Evolutionary conservation across 2,329 filamentous ascomycete species (phyloP).

Genomic region (Coniochaeta ligniaria): DNA sequence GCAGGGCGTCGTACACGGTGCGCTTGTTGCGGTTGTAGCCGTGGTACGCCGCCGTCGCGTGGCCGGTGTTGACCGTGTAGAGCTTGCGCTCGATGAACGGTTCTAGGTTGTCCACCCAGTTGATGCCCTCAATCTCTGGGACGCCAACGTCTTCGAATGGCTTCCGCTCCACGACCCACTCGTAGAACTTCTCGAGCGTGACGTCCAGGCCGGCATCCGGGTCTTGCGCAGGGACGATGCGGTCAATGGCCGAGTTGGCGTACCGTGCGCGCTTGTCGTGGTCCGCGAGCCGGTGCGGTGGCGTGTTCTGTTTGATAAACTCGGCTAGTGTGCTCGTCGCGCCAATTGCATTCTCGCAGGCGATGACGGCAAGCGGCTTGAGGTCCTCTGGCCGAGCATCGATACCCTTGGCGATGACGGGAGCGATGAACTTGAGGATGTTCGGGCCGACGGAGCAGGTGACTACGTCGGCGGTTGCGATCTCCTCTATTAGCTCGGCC

Average conservation of each 20-base stretch:
- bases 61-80: slow-evolving; percentile 97
- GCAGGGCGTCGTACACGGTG: slow-evolving; percentile 83
- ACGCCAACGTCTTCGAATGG: slow-evolving; percentile 68
- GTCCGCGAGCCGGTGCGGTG: slow-evolving; percentile 56
- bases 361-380: slow-evolving; percentile 81
- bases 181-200: slow-evolving; percentile 96
- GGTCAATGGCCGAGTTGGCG: slow-evolving; percentile 97
- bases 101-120: slow-evolving; percentile 85
- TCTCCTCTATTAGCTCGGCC: slow-evolving; percentile 74
- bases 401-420: slow-evolving; percentile 91
- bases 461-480: slow-evolving; percentile 79
- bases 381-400: slow-evolving; percentile 58
- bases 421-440: slow-evolving; percentile 92
- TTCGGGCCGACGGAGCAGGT: slow-evolving; percentile 97
- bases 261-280: slow-evolving; percentile 75
- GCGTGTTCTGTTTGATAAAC: slow-evolving; percentile 75
- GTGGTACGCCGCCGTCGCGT: slow-evolving; percentile 94
- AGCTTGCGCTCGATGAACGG: slow-evolving; percentile 99
- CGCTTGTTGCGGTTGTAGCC: slow-evolving; percentile 80
- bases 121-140: slow-evolving; percentile 77
- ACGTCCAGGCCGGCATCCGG: slow-evolving; percentile 76
- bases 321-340: slow-evolving; percentile 82
- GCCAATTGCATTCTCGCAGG: slow-evolving; percentile 96
- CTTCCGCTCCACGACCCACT: slow-evolving; percentile 91
- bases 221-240: slow-evolving; percentile 91